Evolutionary conservation across 306 rosid genomes (phyloP), one percentile per base, ranked within the genome.

Genomic region (Parietaria judaica): DNA sequence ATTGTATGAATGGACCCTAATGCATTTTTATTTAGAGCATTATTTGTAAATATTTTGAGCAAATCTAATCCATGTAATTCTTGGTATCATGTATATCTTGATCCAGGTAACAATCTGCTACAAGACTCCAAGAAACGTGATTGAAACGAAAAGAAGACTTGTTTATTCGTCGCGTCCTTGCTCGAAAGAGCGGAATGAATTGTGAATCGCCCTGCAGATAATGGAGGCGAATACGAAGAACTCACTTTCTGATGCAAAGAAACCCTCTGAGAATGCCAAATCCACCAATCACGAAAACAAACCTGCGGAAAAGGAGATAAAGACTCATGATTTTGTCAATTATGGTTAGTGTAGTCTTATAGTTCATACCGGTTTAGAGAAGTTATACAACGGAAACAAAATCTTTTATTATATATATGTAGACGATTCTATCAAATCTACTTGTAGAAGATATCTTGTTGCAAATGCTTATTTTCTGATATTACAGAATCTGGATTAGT

Each of bases 211-310:
- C 75, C 46, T 70, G 76, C 77, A 85, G 63, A 63, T 49, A 65
- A 87, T 81, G 95, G 94, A 85, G 65, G 59, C 72, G 57, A 75
- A 65, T 70, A 66, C 80, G 56, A 80, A 72, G 77, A 80, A 76
- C 59, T 72, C 82, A 72, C 76, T 62, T 75, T 74, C 83, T 53
- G 76, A 79, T 61, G 79, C 78, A 76, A 83, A 75, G 64, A 77
- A 63, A 59, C 58, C 79, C 58, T 72, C 54, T 65, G 82, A 79
- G 70, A 83, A 83, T 64, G 59, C 82, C 37, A 72, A 76, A 61
- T 13, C 84, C 46, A 66, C 79, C 62, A 79, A 76, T 75, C 80
- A 78, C 64, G 77, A 59, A 37, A 84, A 83, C 63, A 75, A 70
- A 62, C 57, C 78, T 37, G 72, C 78, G 46, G 79, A 81, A 70